These are phyloP conservation scores for Ceratobasidium sp. DNA, from an alignment of 1,284 basidiomycete species.

Conservation along the genomic window DNA sequence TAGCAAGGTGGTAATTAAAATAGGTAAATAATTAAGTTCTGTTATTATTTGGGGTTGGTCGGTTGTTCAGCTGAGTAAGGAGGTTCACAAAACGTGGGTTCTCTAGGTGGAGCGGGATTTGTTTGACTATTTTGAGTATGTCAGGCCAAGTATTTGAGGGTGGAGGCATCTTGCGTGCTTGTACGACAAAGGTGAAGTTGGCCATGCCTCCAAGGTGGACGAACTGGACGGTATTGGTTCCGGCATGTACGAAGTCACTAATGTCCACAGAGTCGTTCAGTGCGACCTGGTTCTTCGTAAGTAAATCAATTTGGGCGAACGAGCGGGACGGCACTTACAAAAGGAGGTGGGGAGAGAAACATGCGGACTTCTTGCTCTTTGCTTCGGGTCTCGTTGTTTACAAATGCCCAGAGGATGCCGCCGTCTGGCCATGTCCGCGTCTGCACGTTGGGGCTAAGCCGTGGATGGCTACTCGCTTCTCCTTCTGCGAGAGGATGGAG, in stretches of 20 bases:
- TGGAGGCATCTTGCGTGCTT: slow-evolving; percentile 28
- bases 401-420: slow-evolving; percentile 26
- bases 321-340: slow-evolving; percentile 7
- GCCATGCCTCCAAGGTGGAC: slow-evolving; percentile 32
- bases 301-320: neutral
- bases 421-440: slow-evolving; percentile 27
- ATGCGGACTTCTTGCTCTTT: neutral
- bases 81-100: slow-evolving; percentile 12
- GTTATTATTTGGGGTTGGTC: no score
- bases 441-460: slow-evolving; percentile 23
- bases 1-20: neutral
- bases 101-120: slow-evolving; percentile 8
- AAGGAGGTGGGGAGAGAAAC: slow-evolving; percentile 29
- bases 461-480: neutral
- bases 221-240: slow-evolving; percentile 17
- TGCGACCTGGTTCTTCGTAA: neutral
- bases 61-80: slow-evolving; percentile 7
- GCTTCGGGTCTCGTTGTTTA: neutral
- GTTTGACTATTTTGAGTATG: slow-evolving; percentile 5
- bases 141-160: slow-evolving; percentile 13
- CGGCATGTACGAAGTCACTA: slow-evolving; percentile 26
- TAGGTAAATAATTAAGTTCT: slow-evolving; percentile 16
- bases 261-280: slow-evolving; percentile 17
- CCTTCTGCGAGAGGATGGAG: neutral
- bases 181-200: slow-evolving; percentile 23